phyloP scores from a whole-genome alignment of 768 basidiomycete species.

The Russula compacta region DNA sequence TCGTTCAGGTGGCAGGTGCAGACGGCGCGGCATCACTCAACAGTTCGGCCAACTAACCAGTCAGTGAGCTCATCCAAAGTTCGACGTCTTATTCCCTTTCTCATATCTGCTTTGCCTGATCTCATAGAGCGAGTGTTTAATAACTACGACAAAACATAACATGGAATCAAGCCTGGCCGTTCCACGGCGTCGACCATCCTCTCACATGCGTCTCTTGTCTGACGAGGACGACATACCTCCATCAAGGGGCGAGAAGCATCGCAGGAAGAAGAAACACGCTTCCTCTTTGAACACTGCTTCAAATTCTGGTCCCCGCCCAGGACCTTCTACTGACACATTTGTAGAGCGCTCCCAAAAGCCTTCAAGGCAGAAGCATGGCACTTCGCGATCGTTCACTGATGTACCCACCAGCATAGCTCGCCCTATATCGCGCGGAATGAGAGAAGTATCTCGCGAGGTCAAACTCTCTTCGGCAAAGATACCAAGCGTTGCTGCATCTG shows the following conservation, averaged over 20 bases:
- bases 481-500: not conserved
- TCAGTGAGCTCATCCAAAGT: not conserved
- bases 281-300: not conserved
- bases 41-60: not conserved
- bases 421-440: not conserved
- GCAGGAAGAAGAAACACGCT: conserved; percentile 14
- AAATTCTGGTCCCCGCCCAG: conserved; percentile 1
- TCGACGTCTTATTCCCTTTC: not conserved
- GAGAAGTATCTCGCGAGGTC: conserved; percentile 5
- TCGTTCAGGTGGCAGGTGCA: no score
- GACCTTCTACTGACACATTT: conserved; percentile 1
- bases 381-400: conserved; percentile 12
- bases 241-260: conserved; percentile 6
- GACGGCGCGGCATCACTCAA: no score
- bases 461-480: not conserved
- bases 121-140: not conserved
- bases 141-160: not conserved
- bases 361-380: conserved; percentile 5
- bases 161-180: conserved; percentile 5
- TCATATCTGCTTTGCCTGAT: conserved; percentile 1
- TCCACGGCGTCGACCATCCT: conserved; percentile 3
- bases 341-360: conserved; percentile 5
- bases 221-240: conserved; percentile 12
- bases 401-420: not conserved
- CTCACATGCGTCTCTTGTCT: conserved; percentile 7